A percentile compares a stretch with the other conserved stretches of the same genome.
These are phyloP conservation scores for Rhodotorula diobovata DNA, from an alignment of 768 basidiomycete genomes.

Conservation along the genomic window DNA sequence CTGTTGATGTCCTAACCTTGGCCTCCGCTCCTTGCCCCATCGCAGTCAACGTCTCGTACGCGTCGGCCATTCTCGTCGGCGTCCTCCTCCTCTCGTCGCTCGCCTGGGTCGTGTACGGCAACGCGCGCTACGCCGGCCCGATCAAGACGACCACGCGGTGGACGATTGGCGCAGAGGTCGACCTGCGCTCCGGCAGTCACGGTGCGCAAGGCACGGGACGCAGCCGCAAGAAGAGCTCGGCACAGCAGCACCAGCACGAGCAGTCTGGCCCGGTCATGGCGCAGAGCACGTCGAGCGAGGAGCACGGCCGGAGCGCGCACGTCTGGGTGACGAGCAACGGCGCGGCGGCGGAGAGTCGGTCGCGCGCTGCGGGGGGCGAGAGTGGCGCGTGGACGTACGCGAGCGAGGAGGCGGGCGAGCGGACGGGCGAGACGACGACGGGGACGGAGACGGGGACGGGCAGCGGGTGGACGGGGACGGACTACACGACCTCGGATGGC, in stretches of 20 bases:
- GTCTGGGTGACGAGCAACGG: conserved; percentile 22
- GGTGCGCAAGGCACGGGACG: neutral
- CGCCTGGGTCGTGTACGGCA: conserved; percentile 49
- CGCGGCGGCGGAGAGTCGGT: no score
- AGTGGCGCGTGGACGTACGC: conserved; percentile 1
- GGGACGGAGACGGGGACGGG: conserved; percentile 1
- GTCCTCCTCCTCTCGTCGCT: conserved; percentile 44
- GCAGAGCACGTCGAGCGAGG: conserved; percentile 10
- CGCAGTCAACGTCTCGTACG: conserved; percentile 46
- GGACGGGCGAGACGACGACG: conserved; percentile 8
- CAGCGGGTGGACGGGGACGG: conserved; percentile 3
- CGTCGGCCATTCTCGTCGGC: conserved; percentile 45
- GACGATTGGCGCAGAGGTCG: conserved; percentile 50
- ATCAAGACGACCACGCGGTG: conserved; percentile 49
- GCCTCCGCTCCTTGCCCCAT: neutral
- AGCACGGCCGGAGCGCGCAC: conserved; percentile 29
- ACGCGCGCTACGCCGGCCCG: conserved; percentile 49
- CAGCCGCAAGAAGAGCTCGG: neutral
- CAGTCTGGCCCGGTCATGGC: neutral
- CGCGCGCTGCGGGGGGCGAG: neutral
- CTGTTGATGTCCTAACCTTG: neutral
- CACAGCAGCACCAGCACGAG: neutral
- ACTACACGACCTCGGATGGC: conserved; percentile 17
- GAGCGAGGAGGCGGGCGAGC: neutral
- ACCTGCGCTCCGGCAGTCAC: conserved; percentile 41